Base-by-base conservation (phyloP, 1,284 basidiomycete species). In the Ceratobasidium sp. region DNA sequence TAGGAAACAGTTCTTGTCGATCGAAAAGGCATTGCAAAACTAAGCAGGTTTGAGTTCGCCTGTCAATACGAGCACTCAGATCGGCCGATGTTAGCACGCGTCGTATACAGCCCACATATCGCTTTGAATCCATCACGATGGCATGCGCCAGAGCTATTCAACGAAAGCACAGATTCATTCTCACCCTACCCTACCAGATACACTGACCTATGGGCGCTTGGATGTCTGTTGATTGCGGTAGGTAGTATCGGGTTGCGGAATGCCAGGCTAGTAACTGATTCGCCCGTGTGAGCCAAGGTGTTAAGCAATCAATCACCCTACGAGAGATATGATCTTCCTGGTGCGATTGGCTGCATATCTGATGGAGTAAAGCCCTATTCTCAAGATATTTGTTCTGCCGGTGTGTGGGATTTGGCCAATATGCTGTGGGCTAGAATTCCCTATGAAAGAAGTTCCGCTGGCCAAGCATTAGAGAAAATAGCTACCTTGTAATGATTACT, bases 101-200 rank as follows among this genome's bases (percentile, higher is more conserved):
- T 73, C 3, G 26, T 73, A 13, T 64, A 60, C 13, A 23, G 33
- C 0, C 71, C 71, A 3, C 71, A 44, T 13, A n/a, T 73, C 12
- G 58, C 71, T 6, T 28, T 46, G n/a, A 60, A 51, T 15, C 71
- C 71, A 2, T 49, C 58, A 13, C 40, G 60, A 13, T 73, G 71
- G 71, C 71, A 73, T 53, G 71, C 71, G 1, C 71, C 71, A 2
- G 71, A 73, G 26, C 44, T 73, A 10, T 73, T 73, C 49, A 61
- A 51, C 23, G 60, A 46, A 2, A 26, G 40, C 2, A 64, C 28
- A 18, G 71, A 63, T 23, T 51, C 71, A n/a, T 42, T n/a, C 2
- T 61, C 58, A 23, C 71, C 71, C 13, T 63, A 53, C 40, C 58
- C 71, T 20, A 64, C 71, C 18, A 58, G 46, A 28, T 73, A 63